Percentiles rank a stretch among this genome's conserved stretches.
Evolutionary conservation across 371 early-diverging fungal genomes (phyloP).

Genomic region (Zychaea mexicana): DNA sequence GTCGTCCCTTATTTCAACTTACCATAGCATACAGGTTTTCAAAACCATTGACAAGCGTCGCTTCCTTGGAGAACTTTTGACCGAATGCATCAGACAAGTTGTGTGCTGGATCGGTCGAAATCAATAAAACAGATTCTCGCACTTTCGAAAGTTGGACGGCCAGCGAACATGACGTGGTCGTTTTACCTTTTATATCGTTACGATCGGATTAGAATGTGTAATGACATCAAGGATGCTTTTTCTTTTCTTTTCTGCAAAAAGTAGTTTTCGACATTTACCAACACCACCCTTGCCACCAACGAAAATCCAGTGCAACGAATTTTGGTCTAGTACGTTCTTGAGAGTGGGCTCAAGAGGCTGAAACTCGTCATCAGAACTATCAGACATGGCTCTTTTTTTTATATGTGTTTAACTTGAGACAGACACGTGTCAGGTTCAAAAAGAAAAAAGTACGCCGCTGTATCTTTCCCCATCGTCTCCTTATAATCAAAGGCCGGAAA

Average conservation of each 20-base stretch:
- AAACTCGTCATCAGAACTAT: constrained; percentile 60
- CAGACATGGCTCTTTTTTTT: constrained; percentile 39
- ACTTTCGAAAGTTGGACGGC: constrained; percentile 92
- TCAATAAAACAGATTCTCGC: constrained; percentile 93
- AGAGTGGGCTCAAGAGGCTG: constrained; percentile 81
- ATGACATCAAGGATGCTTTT: constrained; percentile 36
- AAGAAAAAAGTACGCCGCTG: too few relatives aligned
- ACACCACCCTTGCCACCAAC: constrained; percentile 99
- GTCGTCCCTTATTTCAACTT: too few relatives aligned
- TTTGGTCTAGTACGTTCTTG: constrained; percentile 95
- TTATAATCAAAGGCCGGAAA: not conserved
- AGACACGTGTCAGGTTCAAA: not conserved
- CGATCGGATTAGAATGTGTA: too few relatives aligned
- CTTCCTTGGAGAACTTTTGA: constrained; percentile 97
- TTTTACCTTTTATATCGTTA: constrained; percentile 52
- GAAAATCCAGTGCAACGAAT: constrained; percentile 96
- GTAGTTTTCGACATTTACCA: too few relatives aligned
- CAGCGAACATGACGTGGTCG: constrained; percentile 76
- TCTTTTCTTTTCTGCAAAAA: too few relatives aligned
- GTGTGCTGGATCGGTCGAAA: constrained; percentile 99
- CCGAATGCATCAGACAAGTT: constrained; percentile 98
- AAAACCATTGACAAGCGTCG: constrained; percentile 94
- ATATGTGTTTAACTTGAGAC: not conserved
- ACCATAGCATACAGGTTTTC: constrained; percentile 96
- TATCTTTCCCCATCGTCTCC: not conserved